Evolutionary conservation across 495 filamentous ascomycete genomes (phyloP).

Genomic region (Staphylotrichum tortipilum): DNA sequence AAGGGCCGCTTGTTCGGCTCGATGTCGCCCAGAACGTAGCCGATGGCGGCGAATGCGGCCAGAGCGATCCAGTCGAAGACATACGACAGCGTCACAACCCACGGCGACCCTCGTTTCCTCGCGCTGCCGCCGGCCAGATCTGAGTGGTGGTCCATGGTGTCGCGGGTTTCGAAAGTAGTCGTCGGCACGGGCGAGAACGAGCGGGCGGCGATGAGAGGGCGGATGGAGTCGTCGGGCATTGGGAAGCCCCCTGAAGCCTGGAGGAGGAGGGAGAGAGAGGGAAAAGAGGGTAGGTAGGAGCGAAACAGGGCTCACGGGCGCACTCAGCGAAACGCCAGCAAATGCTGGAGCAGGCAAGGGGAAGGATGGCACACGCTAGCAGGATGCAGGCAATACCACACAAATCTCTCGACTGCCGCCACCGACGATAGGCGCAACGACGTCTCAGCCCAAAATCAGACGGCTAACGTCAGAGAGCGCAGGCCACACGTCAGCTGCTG

Average conservation of each 20-base stretch:
- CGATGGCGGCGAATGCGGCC: slow-evolving; percentile 29
- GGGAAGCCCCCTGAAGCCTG: slow-evolving; percentile 7
- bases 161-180: slow-evolving; percentile 8
- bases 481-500: too few relatives aligned
- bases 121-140: slow-evolving; percentile 9
- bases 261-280: background rate
- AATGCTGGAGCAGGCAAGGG: slow-evolving; percentile 1
- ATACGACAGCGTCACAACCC: slow-evolving; percentile 34
- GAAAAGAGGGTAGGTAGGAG: background rate
- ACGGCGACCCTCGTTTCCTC: slow-evolving; percentile 18
- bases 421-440: too few relatives aligned
- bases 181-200: slow-evolving; percentile 17
- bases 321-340: too few relatives aligned
- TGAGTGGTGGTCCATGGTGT: slow-evolving; percentile 19
- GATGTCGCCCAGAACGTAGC: slow-evolving; percentile 41
- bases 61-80: slow-evolving; percentile 42
- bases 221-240: slow-evolving; percentile 28
- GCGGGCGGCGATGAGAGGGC: slow-evolving; percentile 19
- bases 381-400: background rate
- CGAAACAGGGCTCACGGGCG: too few relatives aligned
- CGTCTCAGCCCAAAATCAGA: too few relatives aligned
- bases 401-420: background rate
- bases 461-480: too few relatives aligned
- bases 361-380: slow-evolving; percentile 3
- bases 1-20: slow-evolving; percentile 50